Conservation (phyloP, 1,284 basidiomycete genomes). For the Wallemia hederae region DNA sequence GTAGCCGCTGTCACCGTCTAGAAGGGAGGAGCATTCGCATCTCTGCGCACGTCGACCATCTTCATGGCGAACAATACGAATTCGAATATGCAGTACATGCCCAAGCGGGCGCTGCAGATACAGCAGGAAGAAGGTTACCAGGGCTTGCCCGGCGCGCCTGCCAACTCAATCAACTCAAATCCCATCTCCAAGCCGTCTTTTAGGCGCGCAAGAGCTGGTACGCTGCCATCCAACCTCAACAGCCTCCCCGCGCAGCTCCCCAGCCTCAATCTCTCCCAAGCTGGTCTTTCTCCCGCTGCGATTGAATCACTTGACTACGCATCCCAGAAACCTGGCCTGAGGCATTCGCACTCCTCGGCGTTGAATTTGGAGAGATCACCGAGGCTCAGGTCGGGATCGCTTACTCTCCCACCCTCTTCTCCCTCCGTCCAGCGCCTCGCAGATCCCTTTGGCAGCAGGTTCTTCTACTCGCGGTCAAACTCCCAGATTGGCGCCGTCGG, state of each 20-base stretch:
- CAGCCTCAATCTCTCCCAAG: background rate
- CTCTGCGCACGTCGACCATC: background rate
- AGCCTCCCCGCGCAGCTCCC: background rate
- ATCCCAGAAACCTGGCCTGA: conserved; percentile 2
- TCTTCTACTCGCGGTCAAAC: conserved; percentile 7
- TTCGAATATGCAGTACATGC: background rate
- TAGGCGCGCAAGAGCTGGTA: conserved; percentile 4
- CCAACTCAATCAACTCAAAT: background rate
- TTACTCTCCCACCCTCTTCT: conserved; percentile 33
- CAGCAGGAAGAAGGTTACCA: background rate
- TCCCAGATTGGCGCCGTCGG: conserved; percentile 3
- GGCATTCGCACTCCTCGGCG: conserved; percentile 3
- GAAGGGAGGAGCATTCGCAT: background rate
- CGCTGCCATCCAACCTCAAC: conserved; percentile 4
- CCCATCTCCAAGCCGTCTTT: background rate
- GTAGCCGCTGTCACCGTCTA: background rate
- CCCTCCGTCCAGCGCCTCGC: conserved; percentile 43
- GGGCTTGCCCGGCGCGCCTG: no score
- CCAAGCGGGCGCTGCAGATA: background rate
- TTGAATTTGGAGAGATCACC: conserved; percentile 3
- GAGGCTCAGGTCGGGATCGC: conserved; percentile 55
- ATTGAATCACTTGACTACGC: background rate
- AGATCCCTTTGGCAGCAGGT: background rate
- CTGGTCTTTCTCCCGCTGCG: background rate
- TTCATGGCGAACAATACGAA: background rate